Conservation (phyloP, 164 flowering plant species). For the Vitis amurensis region DNA sequence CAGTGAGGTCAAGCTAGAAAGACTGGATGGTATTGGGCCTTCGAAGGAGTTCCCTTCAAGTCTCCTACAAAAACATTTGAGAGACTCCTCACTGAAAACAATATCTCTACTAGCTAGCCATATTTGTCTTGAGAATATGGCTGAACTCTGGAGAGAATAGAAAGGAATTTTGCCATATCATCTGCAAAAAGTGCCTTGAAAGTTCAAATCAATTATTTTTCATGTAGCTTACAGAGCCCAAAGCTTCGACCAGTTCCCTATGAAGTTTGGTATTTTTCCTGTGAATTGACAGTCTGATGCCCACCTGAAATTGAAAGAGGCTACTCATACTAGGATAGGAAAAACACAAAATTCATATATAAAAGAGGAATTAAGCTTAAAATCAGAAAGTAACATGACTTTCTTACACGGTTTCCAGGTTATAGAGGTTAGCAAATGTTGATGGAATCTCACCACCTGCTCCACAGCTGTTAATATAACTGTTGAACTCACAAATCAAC, state of each 20-base stretch:
- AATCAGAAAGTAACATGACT: too few species aligned
- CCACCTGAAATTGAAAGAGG: conserved; percentile 7
- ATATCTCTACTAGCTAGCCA: too few species aligned
- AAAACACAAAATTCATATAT: not conserved
- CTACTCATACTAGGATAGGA: not conserved
- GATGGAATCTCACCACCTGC: conserved; percentile 24
- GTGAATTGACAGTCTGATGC: conserved; percentile 16
- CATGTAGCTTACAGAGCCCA: conserved; percentile 3
- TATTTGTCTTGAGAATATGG: not conserved
- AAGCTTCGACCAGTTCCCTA: conserved; percentile 18
- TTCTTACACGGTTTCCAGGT: conserved; percentile 18
- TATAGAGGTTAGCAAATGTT: conserved; percentile 17
- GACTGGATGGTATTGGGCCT: conserved; percentile 32
- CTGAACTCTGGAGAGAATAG: too few species aligned
- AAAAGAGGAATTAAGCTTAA: too few species aligned
- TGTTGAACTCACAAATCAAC: not conserved
- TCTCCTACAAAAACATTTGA: conserved; percentile 17
- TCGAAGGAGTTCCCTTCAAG: conserved; percentile 24
- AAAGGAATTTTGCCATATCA: too few species aligned
- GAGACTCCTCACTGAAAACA: not conserved
- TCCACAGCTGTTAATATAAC: conserved; percentile 19
- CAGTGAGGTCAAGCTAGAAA: conserved; percentile 20
- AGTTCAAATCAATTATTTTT: too few species aligned
- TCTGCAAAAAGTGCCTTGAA: too few species aligned
- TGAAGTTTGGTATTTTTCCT: conserved; percentile 20